Base-by-base conservation (phyloP, 345 rosid species). In the Leavenworthia alabamica region DNA sequence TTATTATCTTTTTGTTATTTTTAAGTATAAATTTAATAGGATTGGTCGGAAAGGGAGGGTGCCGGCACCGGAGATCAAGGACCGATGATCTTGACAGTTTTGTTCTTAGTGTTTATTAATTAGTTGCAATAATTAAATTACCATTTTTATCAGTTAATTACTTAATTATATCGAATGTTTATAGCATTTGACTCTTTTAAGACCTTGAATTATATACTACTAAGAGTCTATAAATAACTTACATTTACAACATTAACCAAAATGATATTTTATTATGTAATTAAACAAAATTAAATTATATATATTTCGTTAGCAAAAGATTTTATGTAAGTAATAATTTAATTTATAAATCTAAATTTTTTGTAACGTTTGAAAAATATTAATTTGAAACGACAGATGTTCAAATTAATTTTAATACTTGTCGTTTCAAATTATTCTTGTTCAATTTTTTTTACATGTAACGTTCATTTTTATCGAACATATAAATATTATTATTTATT, bases 51-150 rank as follows among this genome's bases (percentile, higher is more conserved):
- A 46, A 50, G 62, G 69, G 68, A 47, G 53, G 51, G 59, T 70
- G 51, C 70, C 64, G 64, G 73, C 39, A 62, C 69, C 75, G 64
- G 64, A 32, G 75, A 63, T 22, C 70, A 48, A 16, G 69, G 70
- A 40, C 56, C 50, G 60, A 55, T 63, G 66, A 9, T 51, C 45
- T 46, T 57, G 73, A 40, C 44, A 51, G 41, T 23, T 64, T 41
- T 11, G 14, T 22, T 23, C 8, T 54, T 32, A 52, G 35, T 44
- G 35, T 5, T 39, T 16, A 17, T 19, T 20, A n/a, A 33, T 7
- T 48, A 7, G 42, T 56, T 57, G 43, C 13, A 48, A 40, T 40
- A 27, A 50, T 20, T 27, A 7, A 39, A 4, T 22, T 0, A 41
- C 29, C 11, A 28, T 17, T 40, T 11, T 1, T 8, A 20, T 22